phyloP scores from a whole-genome alignment of 2,329 filamentous ascomycete genomes.

The Ceratocystis cacaofunesta region DNA sequence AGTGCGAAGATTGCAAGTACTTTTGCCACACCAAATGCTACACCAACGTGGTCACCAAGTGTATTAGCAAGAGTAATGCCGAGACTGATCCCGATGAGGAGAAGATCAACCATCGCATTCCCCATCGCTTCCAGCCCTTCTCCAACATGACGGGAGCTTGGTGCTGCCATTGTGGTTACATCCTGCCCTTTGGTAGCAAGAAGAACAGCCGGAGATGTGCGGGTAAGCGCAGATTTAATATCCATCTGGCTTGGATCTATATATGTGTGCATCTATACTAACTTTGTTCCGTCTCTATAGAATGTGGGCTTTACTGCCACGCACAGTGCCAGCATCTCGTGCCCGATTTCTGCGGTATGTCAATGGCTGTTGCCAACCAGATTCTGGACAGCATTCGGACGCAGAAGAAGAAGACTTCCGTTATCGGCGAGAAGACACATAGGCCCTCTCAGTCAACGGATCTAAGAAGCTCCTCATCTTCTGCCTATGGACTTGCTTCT shows the following conservation, averaged over 20 bases:
- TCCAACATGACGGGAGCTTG: slow-evolving; percentile 97
- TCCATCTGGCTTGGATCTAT: background rate
- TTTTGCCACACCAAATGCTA: slow-evolving; percentile 98
- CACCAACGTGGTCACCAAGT: slow-evolving; percentile 91
- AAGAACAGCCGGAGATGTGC: slow-evolving; percentile 89
- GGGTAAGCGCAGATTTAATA: slow-evolving; percentile 36
- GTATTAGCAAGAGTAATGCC: slow-evolving; percentile 97
- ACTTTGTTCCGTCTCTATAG: slow-evolving; percentile 30
- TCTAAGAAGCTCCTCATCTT: slow-evolving; percentile 32
- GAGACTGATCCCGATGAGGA: slow-evolving; percentile 97
- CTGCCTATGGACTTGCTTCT: slow-evolving; percentile 21
- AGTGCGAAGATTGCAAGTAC: slow-evolving; percentile 98
- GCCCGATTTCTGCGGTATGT: slow-evolving; percentile 98
- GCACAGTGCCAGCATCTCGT: slow-evolving; percentile 86
- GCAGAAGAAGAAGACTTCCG: slow-evolving; percentile 50
- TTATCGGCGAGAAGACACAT: slow-evolving; percentile 50
- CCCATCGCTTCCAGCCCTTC: slow-evolving; percentile 91
- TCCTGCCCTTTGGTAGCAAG: slow-evolving; percentile 72
- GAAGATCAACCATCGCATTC: slow-evolving; percentile 98
- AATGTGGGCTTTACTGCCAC: slow-evolving; percentile 86
- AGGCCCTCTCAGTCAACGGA: slow-evolving; percentile 31
- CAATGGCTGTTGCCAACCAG: slow-evolving; percentile 90
- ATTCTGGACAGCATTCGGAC: slow-evolving; percentile 77
- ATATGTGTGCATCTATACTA: slow-evolving; percentile 19
- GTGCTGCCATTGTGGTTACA: slow-evolving; percentile 98